Conservation (phyloP, 306 rosid species). For the Quercus engelmannii region DNA sequence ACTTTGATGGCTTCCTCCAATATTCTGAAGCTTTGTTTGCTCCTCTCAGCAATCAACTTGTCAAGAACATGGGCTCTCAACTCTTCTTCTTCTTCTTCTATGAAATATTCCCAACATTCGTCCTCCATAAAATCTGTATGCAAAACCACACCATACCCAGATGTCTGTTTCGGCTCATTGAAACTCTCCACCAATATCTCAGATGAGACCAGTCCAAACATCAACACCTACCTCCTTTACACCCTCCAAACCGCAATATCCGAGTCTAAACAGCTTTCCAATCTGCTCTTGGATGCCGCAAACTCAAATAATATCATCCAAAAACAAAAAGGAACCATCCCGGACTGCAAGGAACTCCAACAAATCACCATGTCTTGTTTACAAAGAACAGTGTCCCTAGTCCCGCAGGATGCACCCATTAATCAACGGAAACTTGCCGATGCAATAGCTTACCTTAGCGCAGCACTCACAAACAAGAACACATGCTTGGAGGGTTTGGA, state of each 20-base stretch:
- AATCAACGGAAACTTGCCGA: slow-evolving; percentile 28
- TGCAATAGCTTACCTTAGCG: slow-evolving; percentile 73
- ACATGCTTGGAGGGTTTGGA: slow-evolving; percentile 80
- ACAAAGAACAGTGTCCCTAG: slow-evolving; percentile 41
- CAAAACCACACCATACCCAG: slow-evolving; percentile 48
- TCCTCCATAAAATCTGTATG: slow-evolving; percentile 53
- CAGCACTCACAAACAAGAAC: slow-evolving; percentile 78
- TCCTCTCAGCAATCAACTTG: slow-evolving; percentile 30
- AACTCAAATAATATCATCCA: slow-evolving; percentile 38
- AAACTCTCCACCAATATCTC: slow-evolving; percentile 52
- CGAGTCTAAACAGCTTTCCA: slow-evolving; percentile 56
- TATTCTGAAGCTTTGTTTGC: slow-evolving; percentile 25
- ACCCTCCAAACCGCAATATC: slow-evolving; percentile 55
- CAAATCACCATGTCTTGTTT: slow-evolving; percentile 49
- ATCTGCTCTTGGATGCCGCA: slow-evolving; percentile 34
- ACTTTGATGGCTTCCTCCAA: slow-evolving; percentile 46
- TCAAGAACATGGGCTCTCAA: slow-evolving; percentile 15
- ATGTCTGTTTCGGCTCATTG: slow-evolving; percentile 47
- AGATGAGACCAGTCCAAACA: slow-evolving; percentile 49
- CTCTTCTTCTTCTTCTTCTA: slow-evolving; percentile 21
- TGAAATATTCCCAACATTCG: slow-evolving; percentile 19
- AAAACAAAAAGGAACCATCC: slow-evolving; percentile 60
- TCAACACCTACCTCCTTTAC: slow-evolving; percentile 50
- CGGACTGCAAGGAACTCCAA: slow-evolving; percentile 75
- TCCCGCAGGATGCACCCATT: slow-evolving; percentile 15